Conservation (phyloP, 2,329 filamentous ascomycete genomes). For the Rhynchosporium graminicola region DNA sequence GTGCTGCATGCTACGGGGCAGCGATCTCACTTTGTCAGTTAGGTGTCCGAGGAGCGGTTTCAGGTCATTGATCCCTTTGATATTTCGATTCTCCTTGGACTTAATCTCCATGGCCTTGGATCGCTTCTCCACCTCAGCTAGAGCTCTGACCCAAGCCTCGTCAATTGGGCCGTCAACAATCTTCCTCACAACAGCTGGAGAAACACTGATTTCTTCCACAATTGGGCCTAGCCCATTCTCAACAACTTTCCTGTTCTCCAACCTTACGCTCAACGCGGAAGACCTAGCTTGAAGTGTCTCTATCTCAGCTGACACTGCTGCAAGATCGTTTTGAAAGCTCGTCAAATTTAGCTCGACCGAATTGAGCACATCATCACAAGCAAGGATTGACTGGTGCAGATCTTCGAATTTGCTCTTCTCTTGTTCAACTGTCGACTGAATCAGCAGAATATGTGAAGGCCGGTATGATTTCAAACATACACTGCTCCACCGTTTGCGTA, state of each 20-base stretch:
- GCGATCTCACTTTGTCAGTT: slow-evolving; percentile 65
- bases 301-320: slow-evolving; percentile 90
- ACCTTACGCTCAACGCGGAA: slow-evolving; percentile 74
- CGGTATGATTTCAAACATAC: slow-evolving; percentile 51
- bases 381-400: slow-evolving; percentile 82
- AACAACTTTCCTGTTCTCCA: slow-evolving; percentile 87
- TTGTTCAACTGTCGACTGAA: slow-evolving; percentile 60
- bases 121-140: slow-evolving; percentile 82
- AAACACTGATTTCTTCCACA: slow-evolving; percentile 88
- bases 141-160: slow-evolving; percentile 79
- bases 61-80: slow-evolving; percentile 80
- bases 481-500: slow-evolving; percentile 69
- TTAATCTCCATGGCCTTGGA: slow-evolving; percentile 71
- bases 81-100: slow-evolving; percentile 58
- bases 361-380: slow-evolving; percentile 89
- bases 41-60: slow-evolving; percentile 83
- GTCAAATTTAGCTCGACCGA: slow-evolving; percentile 92
- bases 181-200: slow-evolving; percentile 78
- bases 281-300: slow-evolving; percentile 90
- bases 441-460: slow-evolving; percentile 21
- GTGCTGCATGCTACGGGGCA: slow-evolving; percentile 5
- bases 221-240: slow-evolving; percentile 85
- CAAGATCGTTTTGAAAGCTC: slow-evolving; percentile 91
- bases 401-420: slow-evolving; percentile 87
- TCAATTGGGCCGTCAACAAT: slow-evolving; percentile 90